Evolutionary conservation across 202 grass and related monocot genomes (phyloP).

Genomic region (Dendrocalamus latiflorus): DNA sequence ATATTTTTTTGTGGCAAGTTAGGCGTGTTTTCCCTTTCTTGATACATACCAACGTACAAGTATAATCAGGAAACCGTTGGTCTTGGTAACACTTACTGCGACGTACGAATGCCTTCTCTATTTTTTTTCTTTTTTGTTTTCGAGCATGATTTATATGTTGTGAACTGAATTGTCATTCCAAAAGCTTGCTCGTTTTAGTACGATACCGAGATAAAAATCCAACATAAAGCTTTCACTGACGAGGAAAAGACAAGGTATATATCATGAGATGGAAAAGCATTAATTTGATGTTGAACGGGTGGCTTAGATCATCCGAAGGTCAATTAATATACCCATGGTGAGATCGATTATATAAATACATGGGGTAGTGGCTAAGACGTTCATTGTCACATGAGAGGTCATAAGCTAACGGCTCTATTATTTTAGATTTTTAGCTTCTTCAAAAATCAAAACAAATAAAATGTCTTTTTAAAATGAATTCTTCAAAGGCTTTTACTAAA

Average conservation of each 20-base stretch:
- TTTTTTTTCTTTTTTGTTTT: neutral
- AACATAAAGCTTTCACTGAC: neutral
- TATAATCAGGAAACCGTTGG: neutral
- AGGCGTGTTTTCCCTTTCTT: neutral
- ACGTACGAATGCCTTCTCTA: neutral
- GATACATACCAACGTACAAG: neutral
- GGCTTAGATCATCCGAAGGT: neutral
- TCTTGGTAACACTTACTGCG: neutral
- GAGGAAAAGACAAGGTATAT: neutral
- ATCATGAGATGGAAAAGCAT: neutral
- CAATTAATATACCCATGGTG: neutral
- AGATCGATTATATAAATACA: neutral
- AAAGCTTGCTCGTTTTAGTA: neutral
- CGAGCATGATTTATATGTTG: neutral
- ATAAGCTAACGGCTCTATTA: no score
- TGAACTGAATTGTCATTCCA: neutral
- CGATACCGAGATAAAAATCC: neutral
- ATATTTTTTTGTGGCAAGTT: neutral
- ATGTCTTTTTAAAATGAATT: no score
- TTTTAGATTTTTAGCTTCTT: no score
- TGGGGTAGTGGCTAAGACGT: neutral
- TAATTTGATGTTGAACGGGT: neutral
- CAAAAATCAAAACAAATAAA: no score
- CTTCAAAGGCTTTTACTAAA: no score
- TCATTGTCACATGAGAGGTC: neutral